Evolutionary conservation across 768 basidiomycete genomes (phyloP).

Genomic region (Porpolomopsis calyptriformis): DNA sequence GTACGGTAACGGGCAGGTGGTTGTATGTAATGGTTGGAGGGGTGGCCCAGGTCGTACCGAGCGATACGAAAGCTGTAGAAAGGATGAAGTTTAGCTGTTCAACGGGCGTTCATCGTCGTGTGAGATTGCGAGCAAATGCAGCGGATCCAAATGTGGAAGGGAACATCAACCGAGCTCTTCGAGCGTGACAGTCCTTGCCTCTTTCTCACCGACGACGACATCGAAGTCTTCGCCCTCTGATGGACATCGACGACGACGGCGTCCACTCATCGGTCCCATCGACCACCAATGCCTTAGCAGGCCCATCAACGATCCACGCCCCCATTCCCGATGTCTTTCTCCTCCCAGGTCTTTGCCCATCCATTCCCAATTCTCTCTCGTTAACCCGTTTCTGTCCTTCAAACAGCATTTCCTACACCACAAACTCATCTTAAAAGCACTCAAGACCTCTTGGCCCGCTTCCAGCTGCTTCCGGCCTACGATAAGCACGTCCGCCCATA

Average conservation of each 20-base stretch:
- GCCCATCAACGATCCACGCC: background rate
- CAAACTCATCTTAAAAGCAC: slow-evolving; percentile 56
- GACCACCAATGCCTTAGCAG: slow-evolving; percentile 2
- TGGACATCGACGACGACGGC: slow-evolving; percentile 3
- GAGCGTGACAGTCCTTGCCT: too few species aligned
- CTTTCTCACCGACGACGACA: background rate
- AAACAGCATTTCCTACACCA: slow-evolving; percentile 27
- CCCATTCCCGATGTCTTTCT: background rate
- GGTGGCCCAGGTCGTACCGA: too few species aligned
- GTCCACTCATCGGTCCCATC: too few species aligned
- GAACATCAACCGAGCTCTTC: too few species aligned
- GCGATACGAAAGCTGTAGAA: too few species aligned
- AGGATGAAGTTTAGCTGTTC: too few species aligned
- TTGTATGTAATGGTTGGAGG: too few species aligned
- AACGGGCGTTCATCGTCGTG: too few species aligned
- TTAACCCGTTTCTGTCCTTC: slow-evolving; percentile 1
- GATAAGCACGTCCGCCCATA: slow-evolving; percentile 68
- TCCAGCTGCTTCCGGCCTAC: slow-evolving; percentile 63
- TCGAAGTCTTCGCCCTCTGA: background rate
- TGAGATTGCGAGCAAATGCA: too few species aligned
- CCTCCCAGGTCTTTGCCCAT: background rate
- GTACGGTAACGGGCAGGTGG: too few species aligned
- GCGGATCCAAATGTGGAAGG: too few species aligned
- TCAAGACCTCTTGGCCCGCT: slow-evolving; percentile 66
- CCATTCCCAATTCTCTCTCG: background rate